Evolutionary conservation across 371 early-diverging fungal genomes (phyloP), one percentile per base, ranked within the genome.

Genomic region (Apophysomyces sp.): DNA sequence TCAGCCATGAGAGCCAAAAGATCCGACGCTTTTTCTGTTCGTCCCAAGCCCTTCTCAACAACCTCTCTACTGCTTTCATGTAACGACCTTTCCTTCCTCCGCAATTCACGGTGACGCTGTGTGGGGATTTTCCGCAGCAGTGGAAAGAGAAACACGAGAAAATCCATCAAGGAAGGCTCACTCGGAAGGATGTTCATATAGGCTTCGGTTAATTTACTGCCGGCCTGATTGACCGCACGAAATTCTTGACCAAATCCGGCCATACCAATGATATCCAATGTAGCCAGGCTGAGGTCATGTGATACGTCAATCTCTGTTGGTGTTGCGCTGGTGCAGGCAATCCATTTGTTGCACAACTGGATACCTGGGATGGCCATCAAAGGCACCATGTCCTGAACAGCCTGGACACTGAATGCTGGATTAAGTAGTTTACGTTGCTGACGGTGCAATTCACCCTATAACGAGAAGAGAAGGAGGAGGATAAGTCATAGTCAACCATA

Each of bases 401-500:
- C 68, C 37, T 74, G 69, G 24, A 82, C 66, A 0, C 76, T 66
- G 57, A 90, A 89, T 7, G 85, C 83, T 7, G 90, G 90, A 63
- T 89, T 88, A 32, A 89, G 61, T 76, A 89, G 73, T 51, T 84
- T 87, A 36, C 90, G 84, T 61, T 89, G 90, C 21, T 73, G 79
- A 55, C 77, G 76, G 67, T 90, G 90, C 0, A 51, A 71, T 31
- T 71, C 76, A 0, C 88, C 90, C 67, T 67, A 31, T 7, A 21
- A 16, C 13, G 41, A 18, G n/a, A 21, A 41, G 26, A 4, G 9
- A 52, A 44, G 5, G 28, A 24, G 28, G 13, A 54, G 31, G 3
- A 7, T n/a, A n/a, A n/a, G n/a, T n/a, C n/a, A n/a, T n/a, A 54
- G 30, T 41, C 15, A 18, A 54, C 12, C 9, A 44, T 26, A 11